phyloP scores from a whole-genome alignment of 805 yeast genomes.

The Tetrapisispora nanseiensis region DNA sequence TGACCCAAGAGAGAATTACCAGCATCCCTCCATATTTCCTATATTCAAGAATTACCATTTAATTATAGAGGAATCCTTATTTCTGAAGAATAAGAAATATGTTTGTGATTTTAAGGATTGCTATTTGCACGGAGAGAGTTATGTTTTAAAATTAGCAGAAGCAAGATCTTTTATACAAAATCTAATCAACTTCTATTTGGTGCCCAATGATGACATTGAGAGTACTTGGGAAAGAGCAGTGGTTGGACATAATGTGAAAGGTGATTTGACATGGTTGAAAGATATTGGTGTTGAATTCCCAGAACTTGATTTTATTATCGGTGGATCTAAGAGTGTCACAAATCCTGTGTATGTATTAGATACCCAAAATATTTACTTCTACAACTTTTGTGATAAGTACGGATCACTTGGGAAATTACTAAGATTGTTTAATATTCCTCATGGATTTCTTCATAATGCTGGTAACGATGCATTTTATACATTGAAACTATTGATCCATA shows the following conservation, averaged over 20 bases:
- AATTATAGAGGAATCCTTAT: constrained; percentile 34
- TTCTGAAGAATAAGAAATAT: constrained; percentile 39
- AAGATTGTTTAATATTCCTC: constrained; percentile 42
- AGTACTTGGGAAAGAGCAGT: constrained; percentile 29
- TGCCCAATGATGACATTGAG: constrained; percentile 19
- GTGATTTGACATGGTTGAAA: constrained; percentile 46
- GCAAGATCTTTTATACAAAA: constrained; percentile 33
- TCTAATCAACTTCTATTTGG: constrained; percentile 36
- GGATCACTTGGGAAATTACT: constrained; percentile 39
- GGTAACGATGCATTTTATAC: constrained; percentile 65
- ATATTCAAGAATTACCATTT: constrained; percentile 34
- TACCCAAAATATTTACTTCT: constrained; percentile 37
- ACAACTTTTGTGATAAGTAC: constrained; percentile 33
- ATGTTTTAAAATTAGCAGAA: constrained; percentile 31
- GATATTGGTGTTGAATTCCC: constrained; percentile 39
- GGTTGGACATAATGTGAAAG: constrained; percentile 51
- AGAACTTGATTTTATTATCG: constrained; percentile 5
- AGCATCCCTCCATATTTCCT: constrained; percentile 30
- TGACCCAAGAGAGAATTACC: constrained; percentile 39
- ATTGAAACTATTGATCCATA: constrained; percentile 36
- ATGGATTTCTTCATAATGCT: constrained; percentile 55
- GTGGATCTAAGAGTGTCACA: not conserved
- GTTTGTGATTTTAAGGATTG: constrained; percentile 45
- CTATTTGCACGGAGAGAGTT: constrained; percentile 41
- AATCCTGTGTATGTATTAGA: constrained; percentile 30